phyloP scores from a whole-genome alignment of 768 basidiomycete genomes.

The Xerocomus brunneocitrinus region DNA sequence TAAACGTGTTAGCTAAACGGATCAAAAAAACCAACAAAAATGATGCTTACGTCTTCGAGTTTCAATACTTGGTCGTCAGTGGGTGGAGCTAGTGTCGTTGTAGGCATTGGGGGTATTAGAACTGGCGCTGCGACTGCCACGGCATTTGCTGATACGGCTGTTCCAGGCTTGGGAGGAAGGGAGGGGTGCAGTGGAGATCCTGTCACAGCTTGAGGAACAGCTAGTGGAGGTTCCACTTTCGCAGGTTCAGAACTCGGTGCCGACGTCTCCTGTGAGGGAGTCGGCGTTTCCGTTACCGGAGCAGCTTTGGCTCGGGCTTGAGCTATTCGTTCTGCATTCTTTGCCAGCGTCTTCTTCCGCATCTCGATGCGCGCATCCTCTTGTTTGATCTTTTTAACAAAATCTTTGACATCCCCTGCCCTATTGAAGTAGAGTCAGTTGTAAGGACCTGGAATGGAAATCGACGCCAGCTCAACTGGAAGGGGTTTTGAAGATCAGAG shows the following conservation, averaged over 20 bases:
- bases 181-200: conserved; percentile 60
- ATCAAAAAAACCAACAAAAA: background rate
- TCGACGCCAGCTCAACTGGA: conserved; percentile 48
- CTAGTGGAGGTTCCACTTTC: conserved; percentile 16
- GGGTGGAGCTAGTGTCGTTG: conserved; percentile 21
- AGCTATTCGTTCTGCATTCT: conserved; percentile 35
- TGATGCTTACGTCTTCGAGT: conserved; percentile 54
- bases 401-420: conserved; percentile 70
- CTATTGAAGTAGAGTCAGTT: conserved; percentile 32
- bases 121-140: conserved; percentile 6
- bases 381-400: conserved; percentile 63
- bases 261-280: conserved; percentile 16
- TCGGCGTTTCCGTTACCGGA: conserved; percentile 20
- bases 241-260: conserved; percentile 11
- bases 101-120: conserved; percentile 7
- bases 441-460: conserved; percentile 1
- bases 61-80: conserved; percentile 50
- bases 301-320: conserved; percentile 42
- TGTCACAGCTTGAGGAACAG: conserved; percentile 11
- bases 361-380: conserved; percentile 61
- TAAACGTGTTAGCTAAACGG: conserved; percentile 8
- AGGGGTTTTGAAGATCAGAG: conserved; percentile 57
- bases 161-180: conserved; percentile 65
- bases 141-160: conserved; percentile 30
- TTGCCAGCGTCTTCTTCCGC: conserved; percentile 39